Evolutionary conservation across 2,329 filamentous ascomycete genomes (phyloP), one percentile per base, ranked within the genome.

Genomic region (Colletotrichum sojae): DNA sequence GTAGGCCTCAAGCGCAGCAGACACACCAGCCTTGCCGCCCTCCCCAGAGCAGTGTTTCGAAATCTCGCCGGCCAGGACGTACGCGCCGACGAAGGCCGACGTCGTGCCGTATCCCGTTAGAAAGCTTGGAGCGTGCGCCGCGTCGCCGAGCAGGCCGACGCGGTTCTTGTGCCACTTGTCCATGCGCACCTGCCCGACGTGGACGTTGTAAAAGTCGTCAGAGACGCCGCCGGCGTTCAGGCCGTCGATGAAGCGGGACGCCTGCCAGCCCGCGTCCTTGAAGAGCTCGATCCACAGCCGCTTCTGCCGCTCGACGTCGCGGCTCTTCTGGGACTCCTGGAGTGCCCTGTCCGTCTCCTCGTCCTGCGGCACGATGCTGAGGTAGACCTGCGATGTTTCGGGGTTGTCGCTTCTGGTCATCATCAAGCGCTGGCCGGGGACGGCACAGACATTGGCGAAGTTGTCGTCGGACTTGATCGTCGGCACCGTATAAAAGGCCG

Each of bases 21-120:
- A 31, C 9, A 83, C 71, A 13, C 75, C 73, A 8, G 60, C 52
- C 65, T 48, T 46, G 15, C 25, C 67, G 31, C 18, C 13, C 16
- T 43, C 18, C 12, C 43, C 25, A 16, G 51, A 49, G 51, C 67
- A 69, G 43, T 79, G 74, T 39, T 75, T 74, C 25, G 75, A 74
- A 15, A 87, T 76, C 76, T 88, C 88, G 2, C 88, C 88, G 0
- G 88, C 88, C 4, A 91, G 78, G 2, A 89, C 76, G 73, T 90
- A 90, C 0, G 86, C 85, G 0, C 84, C 84, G 0, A 85, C 73
- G 0, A 90, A 73, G 0, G 83, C 82, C 0, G 80, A 72, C 2
- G 83, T 84, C 0, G 86, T 88, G 0, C 88, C 87, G 78, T 85
- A 82, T 0, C 88, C 88, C 0, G 83, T 85, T 4, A 70, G 1